Percentiles rank a stretch among this genome's conserved stretches.
Evolutionary conservation across 2,329 filamentous ascomycete genomes (phyloP).

Genomic region (Xylariomycetidae sp.): DNA sequence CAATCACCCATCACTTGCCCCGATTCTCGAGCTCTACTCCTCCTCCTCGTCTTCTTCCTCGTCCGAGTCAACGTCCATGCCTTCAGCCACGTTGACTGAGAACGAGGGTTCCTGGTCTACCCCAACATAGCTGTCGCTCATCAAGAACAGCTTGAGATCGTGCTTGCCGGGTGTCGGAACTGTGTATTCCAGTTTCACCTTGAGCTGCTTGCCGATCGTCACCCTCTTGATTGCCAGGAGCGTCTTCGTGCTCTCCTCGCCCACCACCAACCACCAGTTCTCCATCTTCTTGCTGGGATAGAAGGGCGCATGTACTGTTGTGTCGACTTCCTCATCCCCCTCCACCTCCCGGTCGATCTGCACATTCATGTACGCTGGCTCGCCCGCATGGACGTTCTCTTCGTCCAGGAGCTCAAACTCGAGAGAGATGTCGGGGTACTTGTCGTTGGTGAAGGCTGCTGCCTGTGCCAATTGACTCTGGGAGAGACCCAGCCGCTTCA

Average conservation of each 20-base stretch:
- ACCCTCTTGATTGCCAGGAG: slow-evolving; percentile 92
- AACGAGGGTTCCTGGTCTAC: slow-evolving; percentile 95
- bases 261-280: slow-evolving; percentile 98
- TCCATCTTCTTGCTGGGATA: slow-evolving; percentile 89
- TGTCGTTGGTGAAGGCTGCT: slow-evolving; percentile 92
- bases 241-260: slow-evolving; percentile 82
- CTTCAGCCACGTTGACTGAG: slow-evolving; percentile 77
- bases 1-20: slow-evolving; percentile 9
- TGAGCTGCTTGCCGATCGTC: slow-evolving; percentile 72
- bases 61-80: slow-evolving; percentile 90
- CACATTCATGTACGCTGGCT: slow-evolving; percentile 76
- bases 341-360: slow-evolving; percentile 77
- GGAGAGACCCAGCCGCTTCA: slow-evolving; percentile 71
- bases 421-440: slow-evolving; percentile 91
- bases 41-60: slow-evolving; percentile 70
- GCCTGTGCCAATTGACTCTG: slow-evolving; percentile 80
- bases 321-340: slow-evolving; percentile 63
- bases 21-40: too few species aligned
- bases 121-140: slow-evolving; percentile 95
- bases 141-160: slow-evolving; percentile 84
- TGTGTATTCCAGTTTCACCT: slow-evolving; percentile 79
- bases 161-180: slow-evolving; percentile 80
- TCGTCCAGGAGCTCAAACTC: slow-evolving; percentile 81
- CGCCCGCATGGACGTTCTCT: slow-evolving; percentile 72
- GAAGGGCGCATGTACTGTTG: slow-evolving; percentile 89